These are phyloP conservation scores for Coemansia reversa DNA, from an alignment of 192 early-diverging fungal species.

Conservation along the genomic window DNA sequence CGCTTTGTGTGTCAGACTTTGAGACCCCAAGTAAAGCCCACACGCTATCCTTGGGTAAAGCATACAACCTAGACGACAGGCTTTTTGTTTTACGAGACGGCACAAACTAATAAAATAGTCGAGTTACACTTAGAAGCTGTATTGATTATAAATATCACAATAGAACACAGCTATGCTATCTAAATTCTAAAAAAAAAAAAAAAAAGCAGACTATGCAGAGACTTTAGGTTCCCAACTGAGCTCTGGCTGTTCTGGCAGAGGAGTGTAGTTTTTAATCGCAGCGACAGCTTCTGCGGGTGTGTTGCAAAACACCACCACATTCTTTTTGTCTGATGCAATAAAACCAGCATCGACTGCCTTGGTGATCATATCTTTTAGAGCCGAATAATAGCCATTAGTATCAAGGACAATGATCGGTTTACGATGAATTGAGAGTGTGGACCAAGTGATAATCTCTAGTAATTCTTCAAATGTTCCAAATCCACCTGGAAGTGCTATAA, in stretches of 20 bases:
- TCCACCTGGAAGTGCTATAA: constrained; percentile 85
- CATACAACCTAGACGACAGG: constrained; percentile 38
- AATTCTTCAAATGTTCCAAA: constrained; percentile 88
- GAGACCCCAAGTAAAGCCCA: constrained; percentile 27
- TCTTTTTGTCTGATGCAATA: constrained; percentile 50
- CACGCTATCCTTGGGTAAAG: constrained; percentile 30
- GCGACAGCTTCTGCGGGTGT: constrained; percentile 60
- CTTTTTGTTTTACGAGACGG: constrained; percentile 15
- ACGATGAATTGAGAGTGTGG: constrained; percentile 72
- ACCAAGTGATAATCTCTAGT: constrained; percentile 79
- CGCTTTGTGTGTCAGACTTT: constrained; percentile 36
- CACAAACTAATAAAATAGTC: constrained; percentile 6
- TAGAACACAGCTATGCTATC: background rate
- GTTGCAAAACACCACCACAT: constrained; percentile 60
- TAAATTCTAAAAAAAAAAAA: background rate
- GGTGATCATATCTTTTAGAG: constrained; percentile 65
- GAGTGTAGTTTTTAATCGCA: constrained; percentile 56
- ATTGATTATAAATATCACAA: background rate
- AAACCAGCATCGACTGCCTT: constrained; percentile 66
- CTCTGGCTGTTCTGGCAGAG: constrained; percentile 50
- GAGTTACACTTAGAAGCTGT: too few species aligned
- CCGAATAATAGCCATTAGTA: constrained; percentile 73
- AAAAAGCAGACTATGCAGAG: too few species aligned
- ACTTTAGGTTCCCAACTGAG: constrained; percentile 54
- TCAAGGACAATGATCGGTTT: constrained; percentile 83